Evolutionary conservation across 306 rosid species (phyloP), one percentile per base, ranked within the genome.

Genomic region (Glycine soja): DNA sequence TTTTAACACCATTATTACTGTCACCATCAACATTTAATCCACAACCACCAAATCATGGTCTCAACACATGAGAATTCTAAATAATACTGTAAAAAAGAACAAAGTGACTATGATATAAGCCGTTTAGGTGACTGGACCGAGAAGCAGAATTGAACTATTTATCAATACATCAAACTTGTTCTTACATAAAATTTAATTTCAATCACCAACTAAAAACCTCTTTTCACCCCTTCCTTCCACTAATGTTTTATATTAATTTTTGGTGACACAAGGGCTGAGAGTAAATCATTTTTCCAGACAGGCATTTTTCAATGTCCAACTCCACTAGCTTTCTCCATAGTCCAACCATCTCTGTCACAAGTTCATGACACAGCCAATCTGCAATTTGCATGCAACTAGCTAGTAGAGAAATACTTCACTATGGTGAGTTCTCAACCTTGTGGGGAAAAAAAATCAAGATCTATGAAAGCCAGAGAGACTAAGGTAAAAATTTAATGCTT

Each of bases 291-390:
- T 40, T 13, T 13, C 19, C 4, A 6, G 13, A 65, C 14, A 65
- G 5, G 7, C 51, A 40, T n/a, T 67, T 32, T 78, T 24, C 68
- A 53, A 53, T 54, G 57, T 45, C 52, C 19, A 80, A 48, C 46
- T 72, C 59, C 48, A 62, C 59, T 18, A 72, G 7, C 51, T 72
- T 40, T 38, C 61, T 19, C 40, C 74, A 24, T 4, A 11, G 56
- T 36, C 65, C 65, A 50, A 13, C 16, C 54, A 79, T 15, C 70
- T 58, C 46, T 61, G 71, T 50, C 56, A 43, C 15, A 72, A 38
- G 78, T 63, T 66, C 56, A 36, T 36, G 51, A 9, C 50, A 61
- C 46, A 62, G 7, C 46, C 72, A 72, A 15, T 59, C 71, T 59
- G 13, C 42, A 38, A 18, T 24, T 45, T 54, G 11, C 34, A 43